Evolutionary conservation across 495 filamentous ascomycete species (phyloP).

Genomic region (Penicilliopsis zonata): DNA sequence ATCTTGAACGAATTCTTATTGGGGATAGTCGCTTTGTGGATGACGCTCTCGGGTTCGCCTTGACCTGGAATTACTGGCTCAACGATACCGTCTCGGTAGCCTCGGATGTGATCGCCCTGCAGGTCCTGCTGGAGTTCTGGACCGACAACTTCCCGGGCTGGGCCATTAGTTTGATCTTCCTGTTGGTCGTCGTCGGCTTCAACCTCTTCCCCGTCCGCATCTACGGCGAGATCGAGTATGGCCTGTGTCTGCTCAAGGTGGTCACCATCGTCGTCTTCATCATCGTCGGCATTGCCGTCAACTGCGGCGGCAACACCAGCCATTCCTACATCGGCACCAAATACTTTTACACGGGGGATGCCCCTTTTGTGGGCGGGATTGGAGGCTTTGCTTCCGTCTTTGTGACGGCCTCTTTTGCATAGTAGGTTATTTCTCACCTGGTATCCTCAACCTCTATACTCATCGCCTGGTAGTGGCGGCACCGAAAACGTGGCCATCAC

Average conservation of each 20-base stretch:
- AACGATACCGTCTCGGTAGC: conserved; percentile 47
- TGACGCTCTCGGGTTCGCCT: conserved; percentile 40
- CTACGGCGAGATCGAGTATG: conserved; percentile 47
- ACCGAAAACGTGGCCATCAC: conserved; percentile 47
- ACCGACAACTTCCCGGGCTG: conserved; percentile 38
- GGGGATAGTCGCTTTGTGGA: conserved; percentile 39
- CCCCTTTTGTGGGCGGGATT: conserved; percentile 42
- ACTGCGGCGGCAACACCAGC: conserved; percentile 34
- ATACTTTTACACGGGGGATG: conserved; percentile 31
- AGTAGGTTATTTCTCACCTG: conserved; percentile 14
- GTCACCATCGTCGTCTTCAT: conserved; percentile 43
- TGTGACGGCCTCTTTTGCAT: conserved; percentile 40
- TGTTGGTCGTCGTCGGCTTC: conserved; percentile 32
- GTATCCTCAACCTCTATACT: not conserved
- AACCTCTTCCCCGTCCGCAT: conserved; percentile 40
- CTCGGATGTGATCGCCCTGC: conserved; percentile 41
- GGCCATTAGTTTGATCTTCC: conserved; percentile 40
- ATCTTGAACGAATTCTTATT: not conserved
- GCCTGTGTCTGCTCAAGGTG: conserved; percentile 43
- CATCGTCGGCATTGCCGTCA: conserved; percentile 38
- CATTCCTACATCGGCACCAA: conserved; percentile 35
- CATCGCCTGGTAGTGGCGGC: conserved; percentile 28
- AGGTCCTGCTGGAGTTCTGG: conserved; percentile 41
- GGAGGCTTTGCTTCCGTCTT: conserved; percentile 42
- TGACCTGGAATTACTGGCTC: conserved; percentile 49